Evolutionary conservation across 163 green algal species (phyloP), one percentile per base, ranked within the genome.

Genomic region (Scenedesmus sp.): DNA sequence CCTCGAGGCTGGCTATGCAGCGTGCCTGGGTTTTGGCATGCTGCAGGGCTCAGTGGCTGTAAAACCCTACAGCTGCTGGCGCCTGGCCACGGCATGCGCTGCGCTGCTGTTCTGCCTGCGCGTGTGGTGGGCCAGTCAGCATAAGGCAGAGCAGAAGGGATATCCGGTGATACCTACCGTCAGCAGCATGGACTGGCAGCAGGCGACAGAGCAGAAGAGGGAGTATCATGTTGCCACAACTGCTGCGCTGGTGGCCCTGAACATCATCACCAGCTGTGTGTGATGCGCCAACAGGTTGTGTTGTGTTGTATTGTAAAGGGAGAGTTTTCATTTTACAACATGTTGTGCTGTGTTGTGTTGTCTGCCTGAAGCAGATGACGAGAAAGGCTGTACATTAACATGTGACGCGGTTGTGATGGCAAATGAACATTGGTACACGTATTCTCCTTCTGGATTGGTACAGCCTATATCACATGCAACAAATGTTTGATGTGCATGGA

Each of bases 221-320:
- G 82, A 88, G 57, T 76, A 70, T 76, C 82, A 52, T 46, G 4
- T 55, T 5, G 54, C 7, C 3, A 15, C 57, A 59, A 20, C 82
- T 52, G 55, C n/a, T 52, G 82, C 82, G 10, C 23, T 88, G 23
- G 20, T 88, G 55, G 57, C 57, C 0, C 6, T 88, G 9, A 88
- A 88, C 57, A 59, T 88, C 10, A 88, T 88, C 82, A 76, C 82
- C 9, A 84, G 77, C 46, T 84, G 77, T 57, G 34, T 84, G 1
- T 84, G 77, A 84, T 54, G 73, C 20, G 20, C 10, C 16, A 20
- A 13, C 73, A 20, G 4, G 10, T 23, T 73, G 12, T 13, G 16
- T 64, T 64, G 8, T 64, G 59, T 10, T 64, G 34, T 46, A 1
- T 46, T 46, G 34, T 46, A 46, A 46, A 46, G 34, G 34, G 34